phyloP scores from a whole-genome alignment of 352 stramenopile genomes.

The Pilasporangium apinafurcum region DNA sequence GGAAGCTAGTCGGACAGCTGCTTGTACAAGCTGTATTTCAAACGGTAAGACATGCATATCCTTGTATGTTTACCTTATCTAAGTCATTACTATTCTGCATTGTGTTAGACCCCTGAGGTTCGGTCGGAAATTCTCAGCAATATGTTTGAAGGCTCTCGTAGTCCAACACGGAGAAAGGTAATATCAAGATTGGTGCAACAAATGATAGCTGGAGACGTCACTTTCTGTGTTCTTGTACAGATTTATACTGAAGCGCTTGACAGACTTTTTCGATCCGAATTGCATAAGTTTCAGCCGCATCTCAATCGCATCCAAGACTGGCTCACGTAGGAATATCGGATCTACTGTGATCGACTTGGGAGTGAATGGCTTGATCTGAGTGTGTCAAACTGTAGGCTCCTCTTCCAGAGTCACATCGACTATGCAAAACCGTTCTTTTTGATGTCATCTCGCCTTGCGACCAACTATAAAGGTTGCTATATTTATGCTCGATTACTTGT shows the following conservation, averaged over 20 bases:
- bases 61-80: not conserved
- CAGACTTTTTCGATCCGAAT: constrained; percentile 17
- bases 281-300: constrained; percentile 23
- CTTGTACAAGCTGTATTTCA: constrained; percentile 13
- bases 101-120: constrained; percentile 33
- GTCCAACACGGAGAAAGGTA: constrained; percentile 2
- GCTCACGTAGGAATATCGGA: constrained; percentile 28
- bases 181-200: too few relatives aligned
- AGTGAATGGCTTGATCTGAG: too few relatives aligned
- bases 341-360: not conserved
- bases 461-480: constrained; percentile 29
- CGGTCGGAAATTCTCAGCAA: constrained; percentile 40
- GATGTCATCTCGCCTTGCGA: constrained; percentile 34
- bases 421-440: constrained; percentile 33
- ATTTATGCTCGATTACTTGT: not conserved
- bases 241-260: constrained; percentile 10
- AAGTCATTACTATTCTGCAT: not conserved
- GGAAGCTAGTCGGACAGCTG: constrained; percentile 1
- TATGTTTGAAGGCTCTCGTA: constrained; percentile 29
- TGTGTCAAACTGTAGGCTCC: constrained; percentile 10
- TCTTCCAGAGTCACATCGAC: constrained; percentile 41
- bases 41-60: not conserved
- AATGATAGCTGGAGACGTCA: not conserved
- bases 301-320: constrained; percentile 63
- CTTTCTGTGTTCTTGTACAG: not conserved